These are phyloP conservation scores for Mercurialis annua DNA, from an alignment of 345 rosid species.

Conservation along the genomic window DNA sequence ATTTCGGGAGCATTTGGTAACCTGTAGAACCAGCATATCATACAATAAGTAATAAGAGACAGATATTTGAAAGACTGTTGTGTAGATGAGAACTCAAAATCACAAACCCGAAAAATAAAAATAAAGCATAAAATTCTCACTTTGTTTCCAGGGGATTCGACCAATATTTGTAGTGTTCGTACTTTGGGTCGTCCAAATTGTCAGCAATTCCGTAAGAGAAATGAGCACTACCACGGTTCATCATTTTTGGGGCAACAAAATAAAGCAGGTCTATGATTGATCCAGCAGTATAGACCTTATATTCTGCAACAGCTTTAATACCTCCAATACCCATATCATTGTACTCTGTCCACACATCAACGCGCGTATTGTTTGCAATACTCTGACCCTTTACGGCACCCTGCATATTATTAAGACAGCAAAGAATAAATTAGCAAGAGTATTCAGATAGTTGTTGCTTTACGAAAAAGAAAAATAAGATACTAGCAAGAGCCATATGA, in stretches of 20 bases:
- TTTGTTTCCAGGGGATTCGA: conserved; percentile 90
- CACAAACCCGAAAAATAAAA: background rate
- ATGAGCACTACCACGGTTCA: conserved; percentile 82
- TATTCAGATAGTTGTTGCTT: background rate
- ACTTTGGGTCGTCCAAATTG: conserved; percentile 82
- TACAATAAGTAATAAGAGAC: background rate
- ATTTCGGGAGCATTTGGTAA: conserved; percentile 88
- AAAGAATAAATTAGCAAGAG: background rate
- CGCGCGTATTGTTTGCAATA: conserved; percentile 62
- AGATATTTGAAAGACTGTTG: background rate
- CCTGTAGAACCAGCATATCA: conserved; percentile 45
- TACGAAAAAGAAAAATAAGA: background rate
- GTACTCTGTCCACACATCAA: conserved; percentile 93
- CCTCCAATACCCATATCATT: conserved; percentile 90
- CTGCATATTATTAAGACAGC: conserved; percentile 41
- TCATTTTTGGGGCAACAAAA: conserved; percentile 91
- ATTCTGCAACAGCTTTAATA: conserved; percentile 73
- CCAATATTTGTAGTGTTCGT: conserved; percentile 80
- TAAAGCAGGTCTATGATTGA: conserved; percentile 62
- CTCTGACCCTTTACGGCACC: conserved; percentile 71
- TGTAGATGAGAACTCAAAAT: background rate
- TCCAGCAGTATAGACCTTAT: conserved; percentile 74
- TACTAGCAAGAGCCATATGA: background rate
- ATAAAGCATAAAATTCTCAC: conserved; percentile 41
- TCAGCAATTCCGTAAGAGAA: conserved; percentile 94